Evolutionary conservation across 2,329 filamentous ascomycete species (phyloP), one percentile per base, ranked within the genome.

Genomic region (Diaporthe nobilis): DNA sequence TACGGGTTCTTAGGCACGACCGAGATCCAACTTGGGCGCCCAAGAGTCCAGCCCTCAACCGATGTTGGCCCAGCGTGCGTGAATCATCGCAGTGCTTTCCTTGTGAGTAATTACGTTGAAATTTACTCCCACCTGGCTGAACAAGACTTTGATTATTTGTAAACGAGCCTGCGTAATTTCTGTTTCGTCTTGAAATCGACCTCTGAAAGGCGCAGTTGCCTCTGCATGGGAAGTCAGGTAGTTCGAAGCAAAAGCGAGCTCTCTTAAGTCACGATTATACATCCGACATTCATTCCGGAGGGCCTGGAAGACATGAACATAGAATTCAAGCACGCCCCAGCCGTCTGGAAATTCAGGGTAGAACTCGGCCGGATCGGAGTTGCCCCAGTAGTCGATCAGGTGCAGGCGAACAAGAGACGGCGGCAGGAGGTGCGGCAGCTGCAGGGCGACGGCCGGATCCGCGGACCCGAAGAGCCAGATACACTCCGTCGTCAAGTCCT

Each of bases 401-500:
- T 67, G 28, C 44, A 67, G 44, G 10, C 44, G 37, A 31, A 17
- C 44, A 6, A 67, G 44, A 51, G 44, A 67, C 28, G 1, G 28
- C 10, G 44, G 61, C 44, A 67, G 28, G 10, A 67, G 61, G 51
- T 2, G 20, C 9, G 44, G 20, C 25, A 67, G 61, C 42, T 51
- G 44, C 20, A 67, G 28, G 22, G 44, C 44, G 12, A 51, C 44
- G 17, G 20, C 42, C 20, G 61, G 61, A n/a, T 67, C 12, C 20
- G 49, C 28, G 4, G 44, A 51, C 61, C 44, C 61, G 10, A 67
- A 67, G 28, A 67, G 28, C 25, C 44, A 67, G 44, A 67, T 67
- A n/a, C 10, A 67, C 42, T 67, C 44, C 44, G 61, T 51, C 12
- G 28, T 67, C 12, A 51, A 28, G 4, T 67, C 61, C 28, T 25